Evolutionary conservation across 768 basidiomycete genomes (phyloP).

Genomic region (Russula earlei): DNA sequence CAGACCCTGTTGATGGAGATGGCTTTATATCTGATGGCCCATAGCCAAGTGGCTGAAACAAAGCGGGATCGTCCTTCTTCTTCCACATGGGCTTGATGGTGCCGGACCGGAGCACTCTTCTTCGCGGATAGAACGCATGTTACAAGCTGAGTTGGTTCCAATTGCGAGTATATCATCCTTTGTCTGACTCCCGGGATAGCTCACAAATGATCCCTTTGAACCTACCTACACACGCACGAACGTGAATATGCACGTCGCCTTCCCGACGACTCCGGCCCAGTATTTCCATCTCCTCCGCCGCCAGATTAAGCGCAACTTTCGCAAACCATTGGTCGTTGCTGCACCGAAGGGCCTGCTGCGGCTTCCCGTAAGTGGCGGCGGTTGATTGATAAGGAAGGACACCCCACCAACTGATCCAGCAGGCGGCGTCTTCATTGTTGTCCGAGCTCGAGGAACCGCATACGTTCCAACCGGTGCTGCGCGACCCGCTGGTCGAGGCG

Average conservation of each 20-base stretch:
- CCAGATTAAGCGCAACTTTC: slow-evolving; percentile 75
- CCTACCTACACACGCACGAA: slow-evolving; percentile 31
- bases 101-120: slow-evolving; percentile 93
- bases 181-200: slow-evolving; percentile 31
- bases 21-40: background rate
- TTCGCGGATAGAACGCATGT: slow-evolving; percentile 76
- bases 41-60: slow-evolving; percentile 90
- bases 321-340: slow-evolving; percentile 79
- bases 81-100: slow-evolving; percentile 87
- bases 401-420: background rate
- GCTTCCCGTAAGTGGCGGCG: slow-evolving; percentile 46
- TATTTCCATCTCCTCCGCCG: slow-evolving; percentile 90
- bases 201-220: slow-evolving; percentile 63
- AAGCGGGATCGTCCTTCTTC: slow-evolving; percentile 74
- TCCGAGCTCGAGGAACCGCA: slow-evolving; percentile 50
- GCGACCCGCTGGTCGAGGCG: slow-evolving; percentile 36
- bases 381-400: background rate
- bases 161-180: background rate
- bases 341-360: slow-evolving; percentile 79
- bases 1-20: slow-evolving; percentile 4
- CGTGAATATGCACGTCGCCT: slow-evolving; percentile 78
- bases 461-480: slow-evolving; percentile 58
- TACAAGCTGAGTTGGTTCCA: slow-evolving; percentile 47
- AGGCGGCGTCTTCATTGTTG: slow-evolving; percentile 70
- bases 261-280: slow-evolving; percentile 83